A percentile compares a stretch with the other conserved stretches of the same genome.
Evolutionary conservation across 805 yeast genomes (phyloP).

Genomic region (Zygoascus flipseniorum): DNA sequence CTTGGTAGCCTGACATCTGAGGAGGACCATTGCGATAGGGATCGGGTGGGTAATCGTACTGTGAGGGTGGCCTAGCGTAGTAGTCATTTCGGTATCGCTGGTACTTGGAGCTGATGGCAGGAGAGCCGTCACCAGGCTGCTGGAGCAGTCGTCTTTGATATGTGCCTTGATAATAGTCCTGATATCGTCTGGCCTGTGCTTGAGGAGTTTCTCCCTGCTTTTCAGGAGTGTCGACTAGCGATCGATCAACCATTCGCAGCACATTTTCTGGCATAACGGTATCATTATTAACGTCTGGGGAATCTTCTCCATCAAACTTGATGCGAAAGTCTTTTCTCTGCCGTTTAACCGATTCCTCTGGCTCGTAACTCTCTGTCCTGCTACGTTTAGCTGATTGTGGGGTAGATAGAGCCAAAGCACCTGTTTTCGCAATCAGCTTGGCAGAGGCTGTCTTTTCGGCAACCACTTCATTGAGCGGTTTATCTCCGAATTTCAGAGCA

Average conservation of each 20-base stretch:
- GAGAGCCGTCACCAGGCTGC: background rate
- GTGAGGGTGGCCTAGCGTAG: background rate
- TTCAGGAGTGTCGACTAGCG: constrained; percentile 30
- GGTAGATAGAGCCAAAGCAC: background rate
- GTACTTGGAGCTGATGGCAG: background rate
- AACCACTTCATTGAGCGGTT: background rate
- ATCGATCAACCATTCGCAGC: constrained; percentile 29
- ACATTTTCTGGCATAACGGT: constrained; percentile 26
- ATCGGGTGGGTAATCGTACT: background rate
- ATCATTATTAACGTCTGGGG: constrained; percentile 16
- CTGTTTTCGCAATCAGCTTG: background rate
- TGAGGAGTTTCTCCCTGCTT: constrained; percentile 1
- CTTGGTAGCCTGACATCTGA: background rate
- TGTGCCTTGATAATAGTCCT: background rate
- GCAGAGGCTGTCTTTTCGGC: background rate
- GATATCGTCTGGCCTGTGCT: background rate
- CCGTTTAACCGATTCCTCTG: constrained; percentile 12
- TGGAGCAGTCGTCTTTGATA: background rate
- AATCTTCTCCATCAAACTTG: constrained; percentile 14
- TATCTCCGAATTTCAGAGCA: constrained; percentile 2
- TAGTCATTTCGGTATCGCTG: background rate
- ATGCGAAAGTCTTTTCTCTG: constrained; percentile 13
- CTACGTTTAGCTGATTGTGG: constrained; percentile 9
- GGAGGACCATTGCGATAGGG: background rate
- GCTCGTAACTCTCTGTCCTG: constrained; percentile 10